Percentiles rank a stretch among this genome's conserved stretches.
These are phyloP conservation scores for Lepidopterella palustris DNA, from an alignment of 495 filamentous ascomycete species.

Conservation along the genomic window DNA sequence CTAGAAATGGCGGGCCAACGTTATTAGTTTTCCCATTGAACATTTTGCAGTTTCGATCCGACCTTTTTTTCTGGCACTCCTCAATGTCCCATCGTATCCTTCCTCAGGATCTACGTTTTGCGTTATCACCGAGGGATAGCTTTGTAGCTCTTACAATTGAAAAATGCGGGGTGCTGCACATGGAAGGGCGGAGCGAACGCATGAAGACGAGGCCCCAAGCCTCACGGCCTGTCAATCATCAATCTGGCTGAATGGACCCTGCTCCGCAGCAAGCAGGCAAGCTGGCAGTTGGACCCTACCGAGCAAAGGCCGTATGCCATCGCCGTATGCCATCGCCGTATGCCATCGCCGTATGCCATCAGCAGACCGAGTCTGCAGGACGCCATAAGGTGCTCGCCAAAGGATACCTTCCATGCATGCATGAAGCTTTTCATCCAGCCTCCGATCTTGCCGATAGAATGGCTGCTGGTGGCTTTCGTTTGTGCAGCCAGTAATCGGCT, in stretches of 20 bases:
- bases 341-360: not conserved
- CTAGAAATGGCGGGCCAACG: not conserved
- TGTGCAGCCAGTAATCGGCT: not conserved
- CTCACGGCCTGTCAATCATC: too few species aligned
- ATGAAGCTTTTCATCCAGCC: not conserved
- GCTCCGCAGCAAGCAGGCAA: not conserved
- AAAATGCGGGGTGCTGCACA: not conserved
- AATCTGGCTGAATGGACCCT: too few species aligned
- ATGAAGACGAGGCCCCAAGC: not conserved
- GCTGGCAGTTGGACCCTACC: too few species aligned
- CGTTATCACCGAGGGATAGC: not conserved
- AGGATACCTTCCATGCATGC: too few species aligned
- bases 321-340: not conserved
- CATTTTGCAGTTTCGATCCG: not conserved
- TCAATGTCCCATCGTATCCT: not conserved
- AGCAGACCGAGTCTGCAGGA: not conserved
- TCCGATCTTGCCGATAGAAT: not conserved
- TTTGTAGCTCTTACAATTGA: not conserved
- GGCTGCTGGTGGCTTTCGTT: constrained; percentile 2
- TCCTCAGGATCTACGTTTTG: not conserved
- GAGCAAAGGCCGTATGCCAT: not conserved
- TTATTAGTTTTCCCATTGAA: not conserved
- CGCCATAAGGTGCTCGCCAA: too few species aligned
- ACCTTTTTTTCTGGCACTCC: not conserved
- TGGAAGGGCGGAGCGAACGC: not conserved